Conservation (phyloP, 2,329 filamentous ascomycete genomes). For the Penicillium sp. region DNA sequence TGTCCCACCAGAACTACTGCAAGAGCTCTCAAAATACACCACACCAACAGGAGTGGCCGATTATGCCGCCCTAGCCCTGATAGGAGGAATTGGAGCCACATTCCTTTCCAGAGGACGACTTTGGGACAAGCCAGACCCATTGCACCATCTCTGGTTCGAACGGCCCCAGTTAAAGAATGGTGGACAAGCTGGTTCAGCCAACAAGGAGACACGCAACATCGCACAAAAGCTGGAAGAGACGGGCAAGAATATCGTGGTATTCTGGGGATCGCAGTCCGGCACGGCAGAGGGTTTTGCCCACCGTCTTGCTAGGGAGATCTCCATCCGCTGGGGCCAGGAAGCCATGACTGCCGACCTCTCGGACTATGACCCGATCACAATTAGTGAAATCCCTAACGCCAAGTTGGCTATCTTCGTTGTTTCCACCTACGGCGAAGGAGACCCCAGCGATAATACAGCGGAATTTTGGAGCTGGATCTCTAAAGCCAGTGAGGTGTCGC, state of each 20-base stretch:
- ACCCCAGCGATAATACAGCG: slow-evolving; percentile 91
- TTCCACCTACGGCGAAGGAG: slow-evolving; percentile 91
- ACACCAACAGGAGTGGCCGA: slow-evolving; percentile 30
- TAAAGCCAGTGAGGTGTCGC: slow-evolving; percentile 66
- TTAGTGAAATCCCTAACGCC: slow-evolving; percentile 75
- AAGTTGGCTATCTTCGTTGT: slow-evolving; percentile 88
- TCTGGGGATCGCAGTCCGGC: slow-evolving; percentile 93
- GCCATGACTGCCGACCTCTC: slow-evolving; percentile 92
- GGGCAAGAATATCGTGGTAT: slow-evolving; percentile 72
- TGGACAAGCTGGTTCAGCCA: slow-evolving; percentile 8
- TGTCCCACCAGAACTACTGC: slow-evolving; percentile 17
- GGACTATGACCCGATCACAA: slow-evolving; percentile 86
- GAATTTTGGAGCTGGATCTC: slow-evolving; percentile 88
- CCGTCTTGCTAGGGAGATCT: slow-evolving; percentile 83
- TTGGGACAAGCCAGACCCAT: slow-evolving; percentile 52
- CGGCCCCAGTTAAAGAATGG: slow-evolving; percentile 45
- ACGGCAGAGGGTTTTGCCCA: slow-evolving; percentile 94
- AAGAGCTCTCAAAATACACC: slow-evolving; percentile 16
- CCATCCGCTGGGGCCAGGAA: slow-evolving; percentile 85
- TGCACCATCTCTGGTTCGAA: slow-evolving; percentile 49
- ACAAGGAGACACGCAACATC: slow-evolving; percentile 47
- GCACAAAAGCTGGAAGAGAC: slow-evolving; percentile 43
- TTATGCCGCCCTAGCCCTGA: slow-evolving; percentile 34
- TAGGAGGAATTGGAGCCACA: slow-evolving; percentile 34
- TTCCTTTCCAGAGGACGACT: slow-evolving; percentile 44